phyloP scores from a whole-genome alignment of 192 early-diverging fungal genomes.

The Podila clonocystis region DNA sequence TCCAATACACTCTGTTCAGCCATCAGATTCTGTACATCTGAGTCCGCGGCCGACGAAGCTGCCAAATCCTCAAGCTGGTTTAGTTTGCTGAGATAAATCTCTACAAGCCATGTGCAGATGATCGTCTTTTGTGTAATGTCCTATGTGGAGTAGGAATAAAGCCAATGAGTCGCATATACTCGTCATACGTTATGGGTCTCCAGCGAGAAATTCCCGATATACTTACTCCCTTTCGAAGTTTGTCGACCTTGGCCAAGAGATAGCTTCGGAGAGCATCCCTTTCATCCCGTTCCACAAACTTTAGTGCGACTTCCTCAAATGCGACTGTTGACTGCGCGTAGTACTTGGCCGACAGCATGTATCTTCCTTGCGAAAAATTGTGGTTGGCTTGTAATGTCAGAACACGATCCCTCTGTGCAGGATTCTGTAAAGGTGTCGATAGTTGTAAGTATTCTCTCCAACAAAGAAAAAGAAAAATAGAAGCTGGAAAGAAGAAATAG shows the following conservation, averaged over 20 bases:
- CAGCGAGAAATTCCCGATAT: background rate
- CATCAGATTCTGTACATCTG: conserved; percentile 54
- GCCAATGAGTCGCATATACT: background rate
- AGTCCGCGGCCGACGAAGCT: conserved; percentile 55
- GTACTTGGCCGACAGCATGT: conserved; percentile 81
- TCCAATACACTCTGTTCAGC: conserved; percentile 69
- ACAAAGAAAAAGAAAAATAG: too few species aligned
- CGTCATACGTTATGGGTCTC: background rate
- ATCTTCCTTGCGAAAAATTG: conserved; percentile 80
- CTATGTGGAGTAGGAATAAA: conserved; percentile 39
- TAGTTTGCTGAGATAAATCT: conserved; percentile 84
- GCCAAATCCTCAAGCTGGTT: conserved; percentile 70
- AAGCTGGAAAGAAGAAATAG: background rate
- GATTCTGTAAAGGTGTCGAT: conserved; percentile 48
- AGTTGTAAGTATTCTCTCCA: background rate
- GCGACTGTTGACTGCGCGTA: conserved; percentile 83
- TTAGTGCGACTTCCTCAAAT: conserved; percentile 94
- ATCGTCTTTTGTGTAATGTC: conserved; percentile 84
- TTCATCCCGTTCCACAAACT: conserved; percentile 81
- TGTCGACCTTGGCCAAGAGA: conserved; percentile 78
- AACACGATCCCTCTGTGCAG: conserved; percentile 81
- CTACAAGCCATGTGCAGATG: conserved; percentile 88
- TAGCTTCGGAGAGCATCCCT: conserved; percentile 81
- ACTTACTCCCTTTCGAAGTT: conserved; percentile 69
- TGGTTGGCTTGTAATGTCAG: conserved; percentile 88